Percentiles rank a stretch among this genome's conserved stretches.
Evolutionary conservation across 805 yeast species (phyloP).

Genomic region (Teunomyces barrocoloradensis): DNA sequence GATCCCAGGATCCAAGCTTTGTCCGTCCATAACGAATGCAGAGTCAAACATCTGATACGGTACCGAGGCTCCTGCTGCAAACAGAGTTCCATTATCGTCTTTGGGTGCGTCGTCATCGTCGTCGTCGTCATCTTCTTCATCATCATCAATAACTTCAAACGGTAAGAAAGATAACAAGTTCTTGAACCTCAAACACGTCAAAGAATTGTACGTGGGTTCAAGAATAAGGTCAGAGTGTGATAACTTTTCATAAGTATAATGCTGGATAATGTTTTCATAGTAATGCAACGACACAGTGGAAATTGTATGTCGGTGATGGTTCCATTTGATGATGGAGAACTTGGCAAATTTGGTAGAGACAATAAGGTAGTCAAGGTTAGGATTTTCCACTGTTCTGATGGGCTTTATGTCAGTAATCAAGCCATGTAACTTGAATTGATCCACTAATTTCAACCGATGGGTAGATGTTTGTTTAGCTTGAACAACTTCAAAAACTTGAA

Average conservation of each 20-base stretch:
- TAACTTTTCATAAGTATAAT: conserved; percentile 43
- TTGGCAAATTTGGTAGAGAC: conserved; percentile 75
- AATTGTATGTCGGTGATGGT: conserved; percentile 49
- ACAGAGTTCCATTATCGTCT: conserved; percentile 7
- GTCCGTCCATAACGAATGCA: conserved; percentile 60
- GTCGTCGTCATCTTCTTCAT: conserved; percentile 39
- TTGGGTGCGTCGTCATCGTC: conserved; percentile 32
- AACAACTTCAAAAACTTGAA: conserved; percentile 57
- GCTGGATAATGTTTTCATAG: conserved; percentile 69
- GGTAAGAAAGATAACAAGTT: conserved; percentile 75
- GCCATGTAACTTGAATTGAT: conserved; percentile 76
- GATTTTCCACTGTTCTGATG: conserved; percentile 46
- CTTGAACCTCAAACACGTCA: conserved; percentile 58
- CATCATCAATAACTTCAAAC: conserved; percentile 44
- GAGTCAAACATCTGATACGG: conserved; percentile 37
- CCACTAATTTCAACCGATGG: conserved; percentile 35
- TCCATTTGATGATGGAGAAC: conserved; percentile 73
- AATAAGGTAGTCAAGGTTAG: conserved; percentile 56
- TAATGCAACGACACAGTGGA: conserved; percentile 79
- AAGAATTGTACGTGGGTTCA: conserved; percentile 57
- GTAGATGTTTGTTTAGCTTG: conserved; percentile 18
- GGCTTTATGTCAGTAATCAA: conserved; percentile 55
- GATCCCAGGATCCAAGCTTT: conserved; percentile 54
- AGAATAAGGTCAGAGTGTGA: conserved; percentile 47
- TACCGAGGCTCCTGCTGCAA: neutral